A percentile compares a stretch with the other conserved stretches of the same genome.
phyloP scores from a whole-genome alignment of 495 filamentous ascomycete species.

The Penicillium pancosmium region DNA sequence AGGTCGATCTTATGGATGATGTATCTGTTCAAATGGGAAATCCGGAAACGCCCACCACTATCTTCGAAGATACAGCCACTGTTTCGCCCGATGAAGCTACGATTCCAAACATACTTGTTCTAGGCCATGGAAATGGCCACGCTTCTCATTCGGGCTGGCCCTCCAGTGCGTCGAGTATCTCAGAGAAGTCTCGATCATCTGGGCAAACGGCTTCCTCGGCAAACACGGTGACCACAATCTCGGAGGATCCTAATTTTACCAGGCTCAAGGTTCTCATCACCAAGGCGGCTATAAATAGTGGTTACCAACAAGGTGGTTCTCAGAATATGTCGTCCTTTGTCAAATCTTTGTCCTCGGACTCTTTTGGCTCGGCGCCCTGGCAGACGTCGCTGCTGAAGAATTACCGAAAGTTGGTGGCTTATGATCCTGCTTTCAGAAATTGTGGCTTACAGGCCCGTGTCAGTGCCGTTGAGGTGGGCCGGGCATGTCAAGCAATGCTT shows the following conservation, averaged over 20 bases:
- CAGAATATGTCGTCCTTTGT: constrained; percentile 68
- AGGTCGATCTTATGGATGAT: constrained; percentile 35
- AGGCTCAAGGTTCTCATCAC: constrained; percentile 74
- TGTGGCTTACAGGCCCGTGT: constrained; percentile 60
- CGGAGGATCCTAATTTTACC: constrained; percentile 73
- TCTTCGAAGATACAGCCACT: constrained; percentile 82
- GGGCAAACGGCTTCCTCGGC: constrained; percentile 70
- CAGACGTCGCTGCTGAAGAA: constrained; percentile 70
- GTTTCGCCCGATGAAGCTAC: constrained; percentile 76
- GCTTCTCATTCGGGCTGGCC: constrained; percentile 64
- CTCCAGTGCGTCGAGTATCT: constrained; percentile 69
- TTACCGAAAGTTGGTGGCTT: constrained; percentile 75
- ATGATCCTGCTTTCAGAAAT: constrained; percentile 65
- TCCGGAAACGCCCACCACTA: constrained; percentile 89
- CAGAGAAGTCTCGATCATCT: constrained; percentile 71
- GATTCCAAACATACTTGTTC: constrained; percentile 81
- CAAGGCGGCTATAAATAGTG: constrained; percentile 79
- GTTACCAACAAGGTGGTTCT: constrained; percentile 56
- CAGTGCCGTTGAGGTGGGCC: constrained; percentile 70
- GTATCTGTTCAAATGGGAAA: constrained; percentile 43
- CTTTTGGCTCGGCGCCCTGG: constrained; percentile 72
- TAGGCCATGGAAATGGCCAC: constrained; percentile 59
- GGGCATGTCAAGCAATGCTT: constrained; percentile 74
- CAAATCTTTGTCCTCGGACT: constrained; percentile 70
- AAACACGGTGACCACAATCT: constrained; percentile 63